phyloP scores from a whole-genome alignment of 2,329 filamentous ascomycete species.

The Fusarium torreyae region DNA sequence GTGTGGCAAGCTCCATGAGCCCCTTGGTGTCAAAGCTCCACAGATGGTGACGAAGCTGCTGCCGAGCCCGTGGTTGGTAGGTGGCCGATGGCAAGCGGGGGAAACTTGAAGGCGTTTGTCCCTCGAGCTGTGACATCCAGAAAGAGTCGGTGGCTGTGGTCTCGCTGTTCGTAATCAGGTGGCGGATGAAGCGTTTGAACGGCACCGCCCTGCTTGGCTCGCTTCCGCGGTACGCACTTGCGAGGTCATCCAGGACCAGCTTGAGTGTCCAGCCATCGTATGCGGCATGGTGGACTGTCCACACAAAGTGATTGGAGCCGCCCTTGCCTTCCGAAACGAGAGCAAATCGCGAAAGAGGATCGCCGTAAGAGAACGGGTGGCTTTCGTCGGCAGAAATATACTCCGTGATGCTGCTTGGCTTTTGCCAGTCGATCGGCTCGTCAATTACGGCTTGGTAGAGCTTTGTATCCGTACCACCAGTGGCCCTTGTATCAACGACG shows the following conservation, averaged over 20 bases:
- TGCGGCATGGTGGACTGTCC: conserved; percentile 14
- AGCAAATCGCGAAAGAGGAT: conserved; percentile 16
- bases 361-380: conserved; percentile 11
- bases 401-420: conserved; percentile 11
- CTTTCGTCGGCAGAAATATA: conserved; percentile 13
- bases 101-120: conserved; percentile 9
- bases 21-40: conserved; percentile 13
- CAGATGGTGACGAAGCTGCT: conserved; percentile 7
- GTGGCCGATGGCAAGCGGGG: conserved; percentile 9
- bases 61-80: conserved; percentile 15
- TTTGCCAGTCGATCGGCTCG: conserved; percentile 11
- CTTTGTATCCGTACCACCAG: conserved; percentile 10
- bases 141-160: conserved; percentile 7
- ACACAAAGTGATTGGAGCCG: conserved; percentile 1
- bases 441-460: conserved; percentile 17
- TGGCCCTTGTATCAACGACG: conserved; percentile 15
- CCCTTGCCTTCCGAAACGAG: conserved; percentile 9
- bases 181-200: conserved; percentile 10
- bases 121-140: conserved; percentile 7
- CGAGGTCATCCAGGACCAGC: conserved; percentile 10
- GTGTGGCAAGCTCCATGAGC: conserved; percentile 15
- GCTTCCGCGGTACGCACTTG: conserved; percentile 7
- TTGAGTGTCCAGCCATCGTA: conserved; percentile 14
- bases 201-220: conserved; percentile 8
- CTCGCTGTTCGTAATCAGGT: conserved; percentile 10